Evolutionary conservation across 1,284 basidiomycete genomes (phyloP).

Genomic region (Porogramme epimiltina): DNA sequence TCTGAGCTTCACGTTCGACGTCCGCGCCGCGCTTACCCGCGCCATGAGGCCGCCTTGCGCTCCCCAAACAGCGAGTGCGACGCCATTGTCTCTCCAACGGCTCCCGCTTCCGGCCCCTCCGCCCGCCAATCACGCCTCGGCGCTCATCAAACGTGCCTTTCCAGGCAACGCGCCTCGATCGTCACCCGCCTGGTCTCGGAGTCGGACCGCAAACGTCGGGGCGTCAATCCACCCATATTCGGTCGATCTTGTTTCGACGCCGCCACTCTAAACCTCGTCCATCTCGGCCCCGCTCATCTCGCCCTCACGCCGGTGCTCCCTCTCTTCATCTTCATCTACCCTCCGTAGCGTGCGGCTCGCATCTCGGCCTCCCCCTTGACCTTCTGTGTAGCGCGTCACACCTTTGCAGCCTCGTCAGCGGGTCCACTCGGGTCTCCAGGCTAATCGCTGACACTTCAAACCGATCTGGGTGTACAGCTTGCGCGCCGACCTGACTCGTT

Average conservation of each 20-base stretch:
- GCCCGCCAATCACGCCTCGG: conserved; percentile 12
- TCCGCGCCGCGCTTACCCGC: not conserved
- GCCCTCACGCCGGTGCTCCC: too few species aligned
- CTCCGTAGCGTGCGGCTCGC: too few species aligned
- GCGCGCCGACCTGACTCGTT: conserved; percentile 15
- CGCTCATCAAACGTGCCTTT: conserved; percentile 21
- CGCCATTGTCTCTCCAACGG: conserved; percentile 14
- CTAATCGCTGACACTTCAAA: not conserved
- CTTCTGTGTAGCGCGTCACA: too few species aligned
- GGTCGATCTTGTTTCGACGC: too few species aligned
- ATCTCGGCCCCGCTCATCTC: too few species aligned
- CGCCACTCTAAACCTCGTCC: too few species aligned
- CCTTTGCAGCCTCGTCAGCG: too few species aligned
- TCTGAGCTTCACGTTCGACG: not conserved
- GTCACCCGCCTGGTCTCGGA: not conserved
- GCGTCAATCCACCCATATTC: too few species aligned
- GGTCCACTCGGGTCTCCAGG: too few species aligned
- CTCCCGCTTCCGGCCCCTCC: conserved; percentile 10
- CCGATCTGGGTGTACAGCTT: not conserved
- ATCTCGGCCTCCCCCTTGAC: too few species aligned
- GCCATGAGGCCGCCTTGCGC: conserved; percentile 13
- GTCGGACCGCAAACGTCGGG: too few species aligned
- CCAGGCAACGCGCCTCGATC: conserved; percentile 14
- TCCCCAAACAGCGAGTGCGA: not conserved
- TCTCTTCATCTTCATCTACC: too few species aligned